Conservation (phyloP, 2,329 filamentous ascomycete species). For the Cladosporium austrohemisphaericum region DNA sequence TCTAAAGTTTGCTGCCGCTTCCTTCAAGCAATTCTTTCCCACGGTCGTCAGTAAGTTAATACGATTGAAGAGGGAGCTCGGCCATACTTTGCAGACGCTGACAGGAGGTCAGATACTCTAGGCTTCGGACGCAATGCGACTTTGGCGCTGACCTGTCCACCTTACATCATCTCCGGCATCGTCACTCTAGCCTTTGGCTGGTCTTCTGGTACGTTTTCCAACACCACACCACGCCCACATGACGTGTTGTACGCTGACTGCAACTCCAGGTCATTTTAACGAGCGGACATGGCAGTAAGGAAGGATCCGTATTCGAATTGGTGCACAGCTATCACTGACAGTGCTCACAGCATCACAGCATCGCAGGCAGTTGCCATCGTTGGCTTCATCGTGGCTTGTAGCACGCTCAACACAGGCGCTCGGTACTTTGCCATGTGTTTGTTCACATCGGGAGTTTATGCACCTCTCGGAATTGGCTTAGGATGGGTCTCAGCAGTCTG, state of each 20-base stretch:
- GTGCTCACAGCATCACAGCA: slow-evolving; percentile 22
- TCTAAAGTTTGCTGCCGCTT: neutral
- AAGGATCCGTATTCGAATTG: too few relatives aligned
- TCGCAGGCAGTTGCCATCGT: neutral
- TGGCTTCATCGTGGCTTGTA: neutral
- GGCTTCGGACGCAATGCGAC: slow-evolving; percentile 32
- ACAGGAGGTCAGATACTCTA: too few relatives aligned
- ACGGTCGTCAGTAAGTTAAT: too few relatives aligned
- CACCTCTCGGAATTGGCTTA: slow-evolving; percentile 35
- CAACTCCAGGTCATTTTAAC: too few relatives aligned
- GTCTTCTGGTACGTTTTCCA: slow-evolving; percentile 36
- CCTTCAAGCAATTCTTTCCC: neutral
- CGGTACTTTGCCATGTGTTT: slow-evolving; percentile 33
- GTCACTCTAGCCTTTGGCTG: slow-evolving; percentile 31
- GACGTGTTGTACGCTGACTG: too few relatives aligned
- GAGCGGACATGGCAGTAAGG: slow-evolving; percentile 41
- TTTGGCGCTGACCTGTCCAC: slow-evolving; percentile 33
- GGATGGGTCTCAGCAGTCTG: slow-evolving; percentile 35
- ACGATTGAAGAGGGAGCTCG: too few relatives aligned
- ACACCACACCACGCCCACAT: too few relatives aligned
- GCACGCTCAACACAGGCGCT: neutral
- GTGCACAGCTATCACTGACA: too few relatives aligned
- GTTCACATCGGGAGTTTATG: slow-evolving; percentile 32
- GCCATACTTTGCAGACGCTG: too few relatives aligned
- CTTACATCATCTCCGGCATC: slow-evolving; percentile 22